A percentile compares a stretch with the other conserved stretches of the same genome.
These are phyloP conservation scores for Cymbopogon flexuosus DNA, from an alignment of 202 grass and related monocot genomes.

Conservation along the genomic window DNA sequence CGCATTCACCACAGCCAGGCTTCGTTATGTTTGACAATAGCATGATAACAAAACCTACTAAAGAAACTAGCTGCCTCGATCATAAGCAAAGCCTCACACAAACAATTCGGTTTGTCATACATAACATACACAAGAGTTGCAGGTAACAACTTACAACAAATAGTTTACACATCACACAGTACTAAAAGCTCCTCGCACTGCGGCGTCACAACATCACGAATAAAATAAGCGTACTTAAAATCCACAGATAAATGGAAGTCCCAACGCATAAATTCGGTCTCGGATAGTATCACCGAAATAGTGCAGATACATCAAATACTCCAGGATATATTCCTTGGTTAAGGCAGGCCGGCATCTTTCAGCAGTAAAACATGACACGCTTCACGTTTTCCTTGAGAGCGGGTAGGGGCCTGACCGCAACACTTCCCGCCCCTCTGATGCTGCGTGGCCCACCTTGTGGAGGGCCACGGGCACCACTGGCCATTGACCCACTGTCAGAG, in stretches of 20 bases:
- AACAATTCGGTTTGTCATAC: no score
- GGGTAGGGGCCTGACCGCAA: conserved; percentile 77
- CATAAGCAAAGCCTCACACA: no score
- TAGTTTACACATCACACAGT: not conserved
- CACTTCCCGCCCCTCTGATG: conserved; percentile 50
- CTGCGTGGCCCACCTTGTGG: conserved; percentile 34
- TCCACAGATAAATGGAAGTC: not conserved
- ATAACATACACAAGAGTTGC: no score
- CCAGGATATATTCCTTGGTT: not conserved
- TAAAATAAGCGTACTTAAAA: not conserved
- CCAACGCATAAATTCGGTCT: not conserved
- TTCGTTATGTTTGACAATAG: no score
- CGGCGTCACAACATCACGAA: not conserved
- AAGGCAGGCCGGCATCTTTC: conserved; percentile 19
- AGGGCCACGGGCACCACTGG: conserved; percentile 48
- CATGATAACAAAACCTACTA: no score
- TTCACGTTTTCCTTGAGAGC: conserved; percentile 95
- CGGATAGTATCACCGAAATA: not conserved
- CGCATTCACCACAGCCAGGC: no score
- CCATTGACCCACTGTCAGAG: conserved; percentile 89
- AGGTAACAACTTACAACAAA: no score
- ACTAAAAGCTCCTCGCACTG: not conserved
- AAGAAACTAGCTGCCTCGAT: no score
- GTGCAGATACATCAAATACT: not conserved
- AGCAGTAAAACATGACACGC: conserved; percentile 98